Evolutionary conservation across 768 basidiomycete genomes (phyloP).

Genomic region (Piloderma croceum): DNA sequence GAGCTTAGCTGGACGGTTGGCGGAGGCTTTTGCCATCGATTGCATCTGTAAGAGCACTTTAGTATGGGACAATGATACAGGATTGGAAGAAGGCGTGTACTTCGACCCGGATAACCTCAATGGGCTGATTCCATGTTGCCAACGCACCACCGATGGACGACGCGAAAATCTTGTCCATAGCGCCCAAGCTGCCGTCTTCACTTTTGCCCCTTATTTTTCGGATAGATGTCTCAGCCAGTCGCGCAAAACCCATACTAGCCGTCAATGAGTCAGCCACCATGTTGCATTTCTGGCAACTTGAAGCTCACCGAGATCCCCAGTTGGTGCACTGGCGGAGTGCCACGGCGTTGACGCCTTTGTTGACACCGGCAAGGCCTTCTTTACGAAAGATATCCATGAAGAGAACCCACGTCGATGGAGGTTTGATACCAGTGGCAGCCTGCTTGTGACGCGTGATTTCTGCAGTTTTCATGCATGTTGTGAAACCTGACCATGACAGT

Average conservation of each 20-base stretch:
- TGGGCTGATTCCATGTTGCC: constrained; percentile 99
- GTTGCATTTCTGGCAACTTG: not conserved
- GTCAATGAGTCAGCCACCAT: constrained; percentile 7
- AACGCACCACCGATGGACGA: constrained; percentile 91
- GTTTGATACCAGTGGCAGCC: constrained; percentile 74
- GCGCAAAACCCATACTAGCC: constrained; percentile 89
- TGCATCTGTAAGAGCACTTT: constrained; percentile 69
- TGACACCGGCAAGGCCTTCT: constrained; percentile 92
- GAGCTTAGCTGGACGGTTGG: constrained; percentile 83
- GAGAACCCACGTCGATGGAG: constrained; percentile 89
- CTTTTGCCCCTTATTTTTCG: constrained; percentile 72
- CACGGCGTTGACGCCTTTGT: constrained; percentile 98
- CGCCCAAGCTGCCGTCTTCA: constrained; percentile 67
- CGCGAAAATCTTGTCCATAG: constrained; percentile 81
- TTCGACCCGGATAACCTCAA: constrained; percentile 96
- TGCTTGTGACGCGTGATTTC: constrained; percentile 97
- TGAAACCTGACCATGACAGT: constrained; percentile 62
- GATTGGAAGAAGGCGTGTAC: constrained; percentile 33
- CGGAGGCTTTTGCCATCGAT: constrained; percentile 86
- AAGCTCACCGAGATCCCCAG: constrained; percentile 79
- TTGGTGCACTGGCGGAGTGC: constrained; percentile 90
- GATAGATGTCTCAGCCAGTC: constrained; percentile 80
- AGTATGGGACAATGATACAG: not conserved
- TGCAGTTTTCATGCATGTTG: constrained; percentile 99
- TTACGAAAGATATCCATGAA: constrained; percentile 92